Evolutionary conservation across 768 basidiomycete species (phyloP).

Genomic region (Mrakia frigida): DNA sequence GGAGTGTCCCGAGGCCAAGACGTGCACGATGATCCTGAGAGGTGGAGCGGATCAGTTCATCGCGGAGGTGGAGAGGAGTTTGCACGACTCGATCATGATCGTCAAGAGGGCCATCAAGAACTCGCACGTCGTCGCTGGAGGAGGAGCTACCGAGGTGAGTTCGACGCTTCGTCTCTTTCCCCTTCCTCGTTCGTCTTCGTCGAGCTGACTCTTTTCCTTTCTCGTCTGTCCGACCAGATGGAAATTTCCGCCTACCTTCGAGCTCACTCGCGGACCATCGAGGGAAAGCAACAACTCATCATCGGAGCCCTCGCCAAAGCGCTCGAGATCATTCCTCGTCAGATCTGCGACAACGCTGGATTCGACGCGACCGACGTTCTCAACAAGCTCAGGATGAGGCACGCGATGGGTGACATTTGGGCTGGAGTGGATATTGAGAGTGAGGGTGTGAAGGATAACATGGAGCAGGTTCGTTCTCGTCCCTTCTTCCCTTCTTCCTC

Average conservation of each 20-base stretch:
- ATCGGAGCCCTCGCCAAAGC: constrained; percentile 95
- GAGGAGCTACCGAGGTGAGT: constrained; percentile 86
- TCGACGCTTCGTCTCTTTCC: too few relatives aligned
- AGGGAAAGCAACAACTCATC: constrained; percentile 91
- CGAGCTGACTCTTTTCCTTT: neutral
- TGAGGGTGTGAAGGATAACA: constrained; percentile 86
- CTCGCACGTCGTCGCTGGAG: constrained; percentile 93
- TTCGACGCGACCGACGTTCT: constrained; percentile 94
- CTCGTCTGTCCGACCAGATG: constrained; percentile 57
- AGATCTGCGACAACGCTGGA: constrained; percentile 98
- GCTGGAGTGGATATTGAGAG: constrained; percentile 87
- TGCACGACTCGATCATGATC: constrained; percentile 99
- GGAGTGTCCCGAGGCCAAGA: constrained; percentile 86
- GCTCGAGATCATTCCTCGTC: constrained; percentile 92
- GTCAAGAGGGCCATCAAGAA: constrained; percentile 95
- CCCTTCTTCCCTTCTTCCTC: neutral
- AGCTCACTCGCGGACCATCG: constrained; percentile 81
- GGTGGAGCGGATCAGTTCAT: constrained; percentile 99
- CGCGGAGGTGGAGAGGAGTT: constrained; percentile 91
- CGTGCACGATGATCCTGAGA: constrained; percentile 86
- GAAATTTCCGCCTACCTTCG: constrained; percentile 92
- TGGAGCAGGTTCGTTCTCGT: constrained; percentile 57
- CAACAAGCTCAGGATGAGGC: constrained; percentile 95
- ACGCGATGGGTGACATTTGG: constrained; percentile 79
- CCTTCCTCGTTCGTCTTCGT: neutral